Conservation (phyloP, 257 asterid species). For the Mentha longifolia region DNA sequence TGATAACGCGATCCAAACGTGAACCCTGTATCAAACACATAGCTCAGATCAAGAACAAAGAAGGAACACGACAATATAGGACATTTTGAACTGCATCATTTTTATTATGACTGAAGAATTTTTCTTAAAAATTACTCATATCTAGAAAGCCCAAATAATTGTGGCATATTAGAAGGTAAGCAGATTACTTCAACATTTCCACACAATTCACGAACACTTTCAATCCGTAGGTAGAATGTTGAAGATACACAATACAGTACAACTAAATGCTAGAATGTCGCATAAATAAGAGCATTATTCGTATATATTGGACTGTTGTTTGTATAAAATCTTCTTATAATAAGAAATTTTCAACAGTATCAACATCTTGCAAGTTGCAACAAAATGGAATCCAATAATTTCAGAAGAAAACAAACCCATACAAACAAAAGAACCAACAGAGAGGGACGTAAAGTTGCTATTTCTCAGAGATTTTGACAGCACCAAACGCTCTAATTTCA, state of each 20-base stretch:
- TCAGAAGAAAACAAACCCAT: constrained; percentile 9
- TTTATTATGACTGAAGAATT: neutral
- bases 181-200: constrained; percentile 6
- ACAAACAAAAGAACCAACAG: neutral
- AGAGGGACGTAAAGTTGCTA: neutral
- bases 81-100: neutral
- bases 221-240: neutral
- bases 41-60: constrained; percentile 25
- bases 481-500: neutral
- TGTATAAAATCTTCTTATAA: neutral
- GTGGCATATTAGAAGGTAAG: neutral
- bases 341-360: constrained; percentile 11
- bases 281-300: neutral
- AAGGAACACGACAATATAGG: constrained; percentile 10
- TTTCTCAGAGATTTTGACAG: constrained; percentile 9
- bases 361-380: neutral
- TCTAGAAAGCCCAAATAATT: neutral
- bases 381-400: constrained; percentile 12
- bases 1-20: constrained; percentile 59
- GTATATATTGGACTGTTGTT: no score
- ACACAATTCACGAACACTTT: constrained; percentile 5
- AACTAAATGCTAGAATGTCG: neutral
- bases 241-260: neutral
- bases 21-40: constrained; percentile 55
- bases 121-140: neutral